Base-by-base conservation (phyloP, 2,329 filamentous ascomycete genomes). In the Colletotrichum tropicicola region DNA sequence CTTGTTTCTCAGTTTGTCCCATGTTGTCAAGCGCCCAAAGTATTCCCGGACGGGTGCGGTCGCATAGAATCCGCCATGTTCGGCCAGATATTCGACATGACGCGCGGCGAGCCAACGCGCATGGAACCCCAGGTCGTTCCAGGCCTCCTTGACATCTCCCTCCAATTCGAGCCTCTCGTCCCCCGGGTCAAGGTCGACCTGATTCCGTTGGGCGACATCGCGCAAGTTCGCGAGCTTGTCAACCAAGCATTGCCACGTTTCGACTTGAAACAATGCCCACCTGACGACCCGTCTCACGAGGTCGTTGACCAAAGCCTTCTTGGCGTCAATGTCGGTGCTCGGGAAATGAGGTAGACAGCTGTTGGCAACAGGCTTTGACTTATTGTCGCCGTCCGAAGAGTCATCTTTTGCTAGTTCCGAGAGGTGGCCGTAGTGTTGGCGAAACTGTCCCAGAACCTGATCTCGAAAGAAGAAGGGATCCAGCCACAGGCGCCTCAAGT, bases 271-370 rank as follows among this genome's bases (percentile, higher is more conserved):
- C 6, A 53, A 5, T 23, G 54, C 47, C 41, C 47, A 28, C 2
- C 28, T 28, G 9, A 59, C 28, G 2, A 48, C 32, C 12, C 57
- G 56, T 35, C 61, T 37, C 23, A 65, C 48, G 3, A 60, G 56
- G 12, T 66, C 65, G 12, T 59, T 62, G 23, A 53, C 35, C 13
- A 66, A 6, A 7, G 25, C 23, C 37, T 55, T 59, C 17, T 68
- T 66, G 10, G 48, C 65, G 21, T 58, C 56, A n/a, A 59, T 65
- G 32, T 62, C 49, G 17, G 43, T 45, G 5, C n/a, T 44, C 4
- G 4, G 19, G 32, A 63, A 17, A 5, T 66, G 66, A 7, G 48
- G 23, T 3, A 59, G 23, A 8, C 10, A n/a, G n/a, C 59, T 28
- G 7, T 32, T 13, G 12, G 9, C 8, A 15, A 7, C 32, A 17